Base-by-base conservation (phyloP, 805 yeast genomes). In the Hermanozyma aechmeae region DNA sequence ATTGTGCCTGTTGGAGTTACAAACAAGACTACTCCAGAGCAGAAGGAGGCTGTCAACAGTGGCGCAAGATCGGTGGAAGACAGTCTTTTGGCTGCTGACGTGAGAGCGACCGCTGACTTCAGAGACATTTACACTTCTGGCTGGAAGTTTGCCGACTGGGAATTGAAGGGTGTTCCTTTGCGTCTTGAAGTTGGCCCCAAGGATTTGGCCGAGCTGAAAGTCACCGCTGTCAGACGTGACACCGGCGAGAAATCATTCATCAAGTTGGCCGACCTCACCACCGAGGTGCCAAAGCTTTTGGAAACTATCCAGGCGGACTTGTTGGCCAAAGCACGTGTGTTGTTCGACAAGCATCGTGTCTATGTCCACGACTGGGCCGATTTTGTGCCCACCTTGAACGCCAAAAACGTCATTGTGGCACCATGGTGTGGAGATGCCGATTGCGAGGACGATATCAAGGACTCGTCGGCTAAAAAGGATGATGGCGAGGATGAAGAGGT, bases 91-190 rank as follows among this genome's bases (percentile, higher is more conserved):
- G 61, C 56, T 15, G 70, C 73, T 27, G 92, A 73, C 30, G 65
- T 92, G 35, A 77, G 96, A 58, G 85, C 73, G 16, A 63, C 69
- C 32, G 79, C 89, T 46, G 99, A 92, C 60, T 80, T 76, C 70
- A 78, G 96, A 60, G 94, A 79, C 45, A 84, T 79, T 66, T 89
- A 92, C 66, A 79, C 96, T 30, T 95, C 97, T 41, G 98, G 98
- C 40, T 92, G 96, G 97, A 92, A 92, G 64, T 92, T 89, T 61
- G 79, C 96, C 34, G 95, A 92, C 55, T 81, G 93, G 71, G 99
- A 92, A 66, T 75, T 92, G 55, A 85, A 81, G 68, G 99, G 99
- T 71, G 69, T 79, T 30, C 97, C 97, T 41, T 64, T 92, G 40
- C 80, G 98, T 59, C 52, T 92, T 27, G 99, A 92, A 68, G 73